Percentiles rank a stretch among this genome's conserved stretches.
phyloP scores from a whole-genome alignment of 1,139 yeast genomes.

The Magnusiomyces paraingens region DNA sequence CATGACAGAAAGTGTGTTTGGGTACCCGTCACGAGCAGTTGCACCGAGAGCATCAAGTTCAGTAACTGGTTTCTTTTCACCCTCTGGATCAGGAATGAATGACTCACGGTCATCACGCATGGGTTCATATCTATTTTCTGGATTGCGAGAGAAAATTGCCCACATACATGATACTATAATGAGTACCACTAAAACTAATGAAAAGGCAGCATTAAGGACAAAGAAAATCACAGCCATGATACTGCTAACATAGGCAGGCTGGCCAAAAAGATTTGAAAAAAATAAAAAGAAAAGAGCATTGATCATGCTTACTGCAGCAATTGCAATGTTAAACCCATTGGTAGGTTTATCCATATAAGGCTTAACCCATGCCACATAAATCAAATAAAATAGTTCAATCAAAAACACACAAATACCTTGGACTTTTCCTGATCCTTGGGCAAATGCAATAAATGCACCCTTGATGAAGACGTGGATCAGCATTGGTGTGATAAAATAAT shows the following conservation, averaged over 20 bases:
- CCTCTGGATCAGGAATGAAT: constrained; percentile 54
- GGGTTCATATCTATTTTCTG: constrained; percentile 93
- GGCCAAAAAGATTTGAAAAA: constrained; percentile 77
- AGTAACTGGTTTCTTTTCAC: constrained; percentile 47
- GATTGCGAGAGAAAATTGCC: constrained; percentile 82
- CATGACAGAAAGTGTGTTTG: not conserved
- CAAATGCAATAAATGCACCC: constrained; percentile 78
- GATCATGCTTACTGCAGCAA: constrained; percentile 69
- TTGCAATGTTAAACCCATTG: constrained; percentile 81
- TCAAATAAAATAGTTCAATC: constrained; percentile 65
- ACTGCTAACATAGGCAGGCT: constrained; percentile 82
- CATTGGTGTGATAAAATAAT: constrained; percentile 68
- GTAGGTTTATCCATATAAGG: constrained; percentile 96
- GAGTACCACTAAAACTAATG: constrained; percentile 72
- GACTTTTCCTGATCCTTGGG: constrained; percentile 71
- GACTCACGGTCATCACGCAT: constrained; percentile 96
- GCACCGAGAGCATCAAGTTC: constrained; percentile 87
- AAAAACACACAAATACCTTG: constrained; percentile 74
- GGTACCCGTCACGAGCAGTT: constrained; percentile 56
- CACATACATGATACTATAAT: constrained; percentile 81
- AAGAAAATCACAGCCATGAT: constrained; percentile 92
- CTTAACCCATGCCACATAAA: constrained; percentile 57
- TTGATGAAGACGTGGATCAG: constrained; percentile 63
- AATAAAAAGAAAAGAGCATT: constrained; percentile 84
- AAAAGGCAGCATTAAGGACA: constrained; percentile 81